Conservation (phyloP, 2,329 filamentous ascomycete species). For the Pseudocercospora eumusae region DNA sequence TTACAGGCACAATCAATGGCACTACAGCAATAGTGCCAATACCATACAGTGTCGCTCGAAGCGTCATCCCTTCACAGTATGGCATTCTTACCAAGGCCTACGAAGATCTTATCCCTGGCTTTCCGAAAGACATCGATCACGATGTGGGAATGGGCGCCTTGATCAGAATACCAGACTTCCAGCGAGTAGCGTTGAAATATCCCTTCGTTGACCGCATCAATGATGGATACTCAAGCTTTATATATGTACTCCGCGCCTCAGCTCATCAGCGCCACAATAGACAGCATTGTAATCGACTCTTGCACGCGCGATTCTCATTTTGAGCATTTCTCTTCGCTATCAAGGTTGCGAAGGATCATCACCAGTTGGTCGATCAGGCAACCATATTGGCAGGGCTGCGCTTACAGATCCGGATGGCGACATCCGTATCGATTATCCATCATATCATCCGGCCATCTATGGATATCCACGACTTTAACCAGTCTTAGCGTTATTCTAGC, state of each 20-base stretch:
- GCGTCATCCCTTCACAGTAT: slow-evolving; percentile 22
- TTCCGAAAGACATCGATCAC: slow-evolving; percentile 22
- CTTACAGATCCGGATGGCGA: no score
- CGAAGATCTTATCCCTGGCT: slow-evolving; percentile 15
- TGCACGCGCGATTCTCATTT: neutral
- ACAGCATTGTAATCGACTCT: neutral
- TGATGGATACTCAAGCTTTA: slow-evolving; percentile 23
- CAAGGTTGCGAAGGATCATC: neutral
- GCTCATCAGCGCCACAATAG: slow-evolving; percentile 12
- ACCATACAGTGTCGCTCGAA: slow-evolving; percentile 18
- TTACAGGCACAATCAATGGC: slow-evolving; percentile 26
- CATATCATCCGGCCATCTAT: no score
- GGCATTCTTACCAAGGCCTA: slow-evolving; percentile 21
- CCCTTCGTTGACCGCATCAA: slow-evolving; percentile 23
- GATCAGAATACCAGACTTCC: slow-evolving; percentile 22
- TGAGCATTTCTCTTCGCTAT: neutral
- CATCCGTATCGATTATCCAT: no score
- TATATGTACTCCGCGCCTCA: slow-evolving; percentile 18
- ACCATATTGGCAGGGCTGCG: no score
- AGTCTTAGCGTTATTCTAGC: no score
- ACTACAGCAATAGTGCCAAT: slow-evolving; percentile 26
- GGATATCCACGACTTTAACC: no score
- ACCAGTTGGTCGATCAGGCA: neutral
- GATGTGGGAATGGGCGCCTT: slow-evolving; percentile 12
- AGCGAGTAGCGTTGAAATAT: slow-evolving; percentile 15